Evolutionary conservation across 2,329 filamentous ascomycete genomes (phyloP), one percentile per base, ranked within the genome.

Genomic region (Penicillium italicum): DNA sequence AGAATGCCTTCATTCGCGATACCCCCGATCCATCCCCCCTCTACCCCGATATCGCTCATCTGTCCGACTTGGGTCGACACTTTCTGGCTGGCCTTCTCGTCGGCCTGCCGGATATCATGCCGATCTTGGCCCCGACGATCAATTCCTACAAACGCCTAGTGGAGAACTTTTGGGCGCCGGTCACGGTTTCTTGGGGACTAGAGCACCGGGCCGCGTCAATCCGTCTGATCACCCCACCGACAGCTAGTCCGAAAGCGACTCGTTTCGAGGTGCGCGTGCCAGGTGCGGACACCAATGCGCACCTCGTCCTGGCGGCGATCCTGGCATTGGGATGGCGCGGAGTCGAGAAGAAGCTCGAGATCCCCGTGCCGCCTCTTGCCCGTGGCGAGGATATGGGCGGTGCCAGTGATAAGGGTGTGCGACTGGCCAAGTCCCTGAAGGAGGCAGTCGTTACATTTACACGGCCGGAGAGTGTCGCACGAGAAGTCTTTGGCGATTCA

Each of bases 101-200:
- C 24, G 94, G 93, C 14, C 82, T 99, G 4, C 91, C 94, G 2
- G 91, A 97, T 69, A 85, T 97, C 63, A 99, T 99, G 94, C 94
- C 94, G 0, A 80, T 97, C 56, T 80, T 99, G 12, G 94, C 93
- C 0, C 94, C 94, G 0, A 99, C 91, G 1, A 84, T 99, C 69
- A 99, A 99, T 81, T 96, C 90, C 59, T 99, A 99, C 81, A 99
- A 99, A 77, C 87, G 94, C 4, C 82, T 99, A 0, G 94, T 99
- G 2, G 94, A 99, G 79, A 97, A 97, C 77, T 97, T 97, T 76
- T 99, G 94, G 94, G 94, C 94, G 0, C 94, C 94, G 0, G 94
- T 99, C 6, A 97, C 93, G 0, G 94, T 97, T 0, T 96, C 91
- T 0, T 99, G 94, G 94, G 94, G 94, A 0, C 78, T 97, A 5